Base-by-base conservation (phyloP, 78 protist species). In the Chrysochromulina parva region DNA sequence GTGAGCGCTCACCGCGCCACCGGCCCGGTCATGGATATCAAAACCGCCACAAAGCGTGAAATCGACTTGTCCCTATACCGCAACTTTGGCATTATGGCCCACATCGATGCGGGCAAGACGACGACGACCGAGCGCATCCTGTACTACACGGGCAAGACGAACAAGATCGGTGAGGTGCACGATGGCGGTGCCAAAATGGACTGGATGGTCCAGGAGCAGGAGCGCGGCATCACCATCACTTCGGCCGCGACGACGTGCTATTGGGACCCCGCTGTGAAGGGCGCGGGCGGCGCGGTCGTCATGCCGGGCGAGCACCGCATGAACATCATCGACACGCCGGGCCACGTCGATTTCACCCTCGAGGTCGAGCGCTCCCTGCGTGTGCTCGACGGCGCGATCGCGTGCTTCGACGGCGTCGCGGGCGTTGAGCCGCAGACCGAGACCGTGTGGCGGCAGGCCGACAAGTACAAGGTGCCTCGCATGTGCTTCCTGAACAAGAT, bases 291-390 rank as follows among this genome's bases (percentile, higher is more conserved):
- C 66, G 16, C 11, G 26, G 66, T 60, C 66, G 66, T 16, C 66
- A 60, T 17, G 26, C 66, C 66, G 66, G 38, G 38, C 62, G 98
- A 96, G 38, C 47, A 69, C 50, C 95, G 91, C 62, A 92, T 97
- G 94, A 98, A 98, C 93, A 95, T 98, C 88, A 98, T 98, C 89
- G 99, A 98, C 92, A 98, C 99, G 24, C 99, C 99, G 28, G 96
- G 96, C 59, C 99, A 98, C 96, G 98, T 98, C 28, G 99, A 98
- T 94, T 98, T 98, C 94, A 98, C 99, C 52, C 93, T 98, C 17
- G 99, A 98, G 82, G 98, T 97, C 17, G 93, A 88, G 89, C 89
- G 90, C 55, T 62, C 90, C 52, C 92, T 76, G 71, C 91, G 91
- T 26, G 91, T 88, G 26, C 91, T 88, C 48, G 91, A 88, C 91